These are phyloP conservation scores for Mucuna pruriens DNA, from an alignment of 306 rosid genomes.

Conservation along the genomic window DNA sequence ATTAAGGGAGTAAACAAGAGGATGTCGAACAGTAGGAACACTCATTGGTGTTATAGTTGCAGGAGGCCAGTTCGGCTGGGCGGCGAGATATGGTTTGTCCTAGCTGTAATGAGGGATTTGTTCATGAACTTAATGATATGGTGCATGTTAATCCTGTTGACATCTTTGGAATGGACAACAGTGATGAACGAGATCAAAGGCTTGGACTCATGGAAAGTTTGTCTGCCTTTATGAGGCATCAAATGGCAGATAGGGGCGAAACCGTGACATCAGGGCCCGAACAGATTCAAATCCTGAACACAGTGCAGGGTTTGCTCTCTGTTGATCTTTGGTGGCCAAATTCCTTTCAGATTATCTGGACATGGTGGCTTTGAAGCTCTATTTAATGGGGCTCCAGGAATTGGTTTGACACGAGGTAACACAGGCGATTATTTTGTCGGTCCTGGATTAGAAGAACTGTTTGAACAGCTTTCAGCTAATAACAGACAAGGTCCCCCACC, in stretches of 20 bases:
- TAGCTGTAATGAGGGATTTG: constrained; percentile 60
- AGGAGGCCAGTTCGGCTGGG: constrained; percentile 52
- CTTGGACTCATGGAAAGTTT: constrained; percentile 55
- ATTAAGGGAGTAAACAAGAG: constrained; percentile 43
- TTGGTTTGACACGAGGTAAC: constrained; percentile 62
- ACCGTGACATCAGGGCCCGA: constrained; percentile 44
- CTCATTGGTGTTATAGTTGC: constrained; percentile 76
- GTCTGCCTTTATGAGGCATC: constrained; percentile 61
- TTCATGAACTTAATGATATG: constrained; percentile 69
- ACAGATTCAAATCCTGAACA: constrained; percentile 55
- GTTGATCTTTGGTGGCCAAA: constrained; percentile 71
- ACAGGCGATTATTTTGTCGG: constrained; percentile 77
- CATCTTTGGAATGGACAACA: constrained; percentile 45
- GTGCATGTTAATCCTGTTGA: constrained; percentile 50
- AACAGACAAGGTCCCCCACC: constrained; percentile 78
- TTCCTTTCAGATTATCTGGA: constrained; percentile 65
- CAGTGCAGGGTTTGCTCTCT: constrained; percentile 49
- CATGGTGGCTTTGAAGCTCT: constrained; percentile 68
- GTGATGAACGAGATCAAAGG: constrained; percentile 49
- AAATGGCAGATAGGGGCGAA: constrained; percentile 50
- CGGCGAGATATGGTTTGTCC: constrained; percentile 59
- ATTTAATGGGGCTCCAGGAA: constrained; percentile 68
- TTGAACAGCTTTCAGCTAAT: constrained; percentile 73
- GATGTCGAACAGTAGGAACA: constrained; percentile 69
- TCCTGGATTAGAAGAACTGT: constrained; percentile 81